Base-by-base conservation (phyloP, 2,329 filamentous ascomycete genomes). In the Aspergillus sp. region DNA sequence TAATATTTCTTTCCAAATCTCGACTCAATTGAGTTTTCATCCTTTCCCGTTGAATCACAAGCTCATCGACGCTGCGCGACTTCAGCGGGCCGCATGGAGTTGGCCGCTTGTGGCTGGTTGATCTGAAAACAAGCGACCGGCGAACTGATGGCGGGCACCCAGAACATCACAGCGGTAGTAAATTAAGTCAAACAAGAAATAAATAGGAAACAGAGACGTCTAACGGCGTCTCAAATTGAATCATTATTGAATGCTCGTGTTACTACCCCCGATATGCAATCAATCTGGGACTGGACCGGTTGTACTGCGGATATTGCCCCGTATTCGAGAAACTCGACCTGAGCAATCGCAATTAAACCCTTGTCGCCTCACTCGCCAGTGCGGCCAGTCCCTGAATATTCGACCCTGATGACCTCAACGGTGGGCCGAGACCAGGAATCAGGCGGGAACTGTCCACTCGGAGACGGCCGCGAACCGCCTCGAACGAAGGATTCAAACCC, bases 341-440 rank as follows among this genome's bases (percentile, higher is more conserved):
- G 24, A 54, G 50, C 32, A 48, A 48, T 54, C 51, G 42, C 43
- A 54, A 54, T 54, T 36, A 54, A 54, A 54, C 50, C 41, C 26
- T 34, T 44, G 50, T 53, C 41, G 38, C n/a, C n/a, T n/a, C n/a
- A n/a, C n/a, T n/a, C n/a, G n/a, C n/a, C n/a, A n/a, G n/a, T n/a
- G n/a, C n/a, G n/a, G n/a, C 32, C 41, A 34, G 42, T 53, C 43
- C 51, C 51, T 53, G 42, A 44, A 34, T 34, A n/a, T 48, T 12
- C 26, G 26, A n/a, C 41, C 43, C 43, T 48, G 32, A 54, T 54
- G 51, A 48, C 51, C 43, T 54, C 51, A 48, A 54, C 32, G n/a
- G 51, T 54, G 43, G 51, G 43, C 43, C 51, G 22, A 41, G 41
- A 34, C 20, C 42, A 15, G 20, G 34, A 48, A 18, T 30, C 32